A percentile compares a stretch with the other conserved stretches of the same genome.
Conservation (phyloP, 345 rosid genomes). For the Zanthoxylum bungeanum region DNA sequence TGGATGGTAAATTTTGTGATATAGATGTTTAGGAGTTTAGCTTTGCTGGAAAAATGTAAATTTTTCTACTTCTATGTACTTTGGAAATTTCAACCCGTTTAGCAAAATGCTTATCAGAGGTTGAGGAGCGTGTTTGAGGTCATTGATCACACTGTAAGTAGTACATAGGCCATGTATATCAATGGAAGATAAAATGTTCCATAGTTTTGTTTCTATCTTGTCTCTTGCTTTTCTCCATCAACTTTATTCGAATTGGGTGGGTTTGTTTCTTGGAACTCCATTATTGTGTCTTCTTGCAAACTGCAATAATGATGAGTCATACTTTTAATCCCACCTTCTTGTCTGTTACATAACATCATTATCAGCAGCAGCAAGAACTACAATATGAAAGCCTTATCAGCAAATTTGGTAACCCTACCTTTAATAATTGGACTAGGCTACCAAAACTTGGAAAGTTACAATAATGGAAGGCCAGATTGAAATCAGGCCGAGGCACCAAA, state of each 20-base stretch:
- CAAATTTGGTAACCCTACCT: background rate
- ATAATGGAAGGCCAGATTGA: background rate
- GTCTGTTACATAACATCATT: slow-evolving; percentile 4
- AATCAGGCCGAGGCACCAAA: background rate
- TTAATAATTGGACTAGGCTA: background rate
- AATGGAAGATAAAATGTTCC: slow-evolving; percentile 33
- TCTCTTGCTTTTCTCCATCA: background rate
- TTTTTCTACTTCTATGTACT: slow-evolving; percentile 26
- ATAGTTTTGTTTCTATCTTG: background rate
- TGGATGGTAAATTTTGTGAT: slow-evolving; percentile 90
- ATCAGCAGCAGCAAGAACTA: background rate
- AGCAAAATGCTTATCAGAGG: slow-evolving; percentile 48
- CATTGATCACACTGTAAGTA: slow-evolving; percentile 34
- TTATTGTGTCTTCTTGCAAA: slow-evolving; percentile 16
- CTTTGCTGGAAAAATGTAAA: slow-evolving; percentile 31
- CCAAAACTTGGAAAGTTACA: too few relatives aligned
- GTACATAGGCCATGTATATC: slow-evolving; percentile 48
- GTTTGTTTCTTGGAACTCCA: slow-evolving; percentile 15
- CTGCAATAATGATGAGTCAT: slow-evolving; percentile 18
- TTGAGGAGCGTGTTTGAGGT: slow-evolving; percentile 30
- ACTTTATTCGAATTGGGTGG: slow-evolving; percentile 8
- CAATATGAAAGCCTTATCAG: background rate
- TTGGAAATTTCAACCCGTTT: slow-evolving; percentile 35
- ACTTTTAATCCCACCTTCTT: slow-evolving; percentile 18
- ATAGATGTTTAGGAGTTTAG: slow-evolving; percentile 30